Evolutionary conservation across 805 yeast species (phyloP), one percentile per base, ranked within the genome.

Genomic region (Crinitomyces ghanaensis): DNA sequence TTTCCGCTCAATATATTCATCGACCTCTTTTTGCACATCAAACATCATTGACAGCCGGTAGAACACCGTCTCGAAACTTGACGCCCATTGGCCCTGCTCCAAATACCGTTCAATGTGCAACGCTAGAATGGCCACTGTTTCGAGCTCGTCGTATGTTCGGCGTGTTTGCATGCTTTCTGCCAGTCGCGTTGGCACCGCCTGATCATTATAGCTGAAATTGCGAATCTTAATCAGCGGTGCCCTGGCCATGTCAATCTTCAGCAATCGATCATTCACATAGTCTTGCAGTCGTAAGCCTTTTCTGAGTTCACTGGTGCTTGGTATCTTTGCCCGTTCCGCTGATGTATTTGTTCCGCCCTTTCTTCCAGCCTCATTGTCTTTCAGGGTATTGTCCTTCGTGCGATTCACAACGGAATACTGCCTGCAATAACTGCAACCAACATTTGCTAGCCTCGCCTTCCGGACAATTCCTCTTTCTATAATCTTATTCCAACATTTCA

Each of bases 41-140:
- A 25, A 9, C 6, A n/a, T n/a, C n/a, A n/a, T n/a, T n/a, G 24
- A 15, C 4, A 35, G 25, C 15, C 34, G 17, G 16, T 16, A 13
- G 6, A 14, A 14, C n/a, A 34, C 12, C 14, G 16, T 13, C 3
- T 12, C 12, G 3, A 33, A 11, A 5, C 16, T 24, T 5, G 18
- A 3, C 6, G 14, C 19, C 3, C 19, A 8, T 4, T 28, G 12
- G n/a, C 7, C 12, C 4, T 31, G 35, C 13, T 17, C 12, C 17
- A 23, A 12, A 19, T 11, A 29, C 6, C 21, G 20, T 25, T n/a
- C 12, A 6, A 39, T 13, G 6, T 30, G 24, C 19, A 40, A 14
- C 12, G 35, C 42, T n/a, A 36, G 18, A 13, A 39, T 19, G 7
- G 42, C 30, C 4, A 37, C 14, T 2, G 36, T 35, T 24, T 40